These are phyloP conservation scores for Stagonosporopsis vannaccii DNA, from an alignment of 2,329 filamentous ascomycete species.

Conservation along the genomic window DNA sequence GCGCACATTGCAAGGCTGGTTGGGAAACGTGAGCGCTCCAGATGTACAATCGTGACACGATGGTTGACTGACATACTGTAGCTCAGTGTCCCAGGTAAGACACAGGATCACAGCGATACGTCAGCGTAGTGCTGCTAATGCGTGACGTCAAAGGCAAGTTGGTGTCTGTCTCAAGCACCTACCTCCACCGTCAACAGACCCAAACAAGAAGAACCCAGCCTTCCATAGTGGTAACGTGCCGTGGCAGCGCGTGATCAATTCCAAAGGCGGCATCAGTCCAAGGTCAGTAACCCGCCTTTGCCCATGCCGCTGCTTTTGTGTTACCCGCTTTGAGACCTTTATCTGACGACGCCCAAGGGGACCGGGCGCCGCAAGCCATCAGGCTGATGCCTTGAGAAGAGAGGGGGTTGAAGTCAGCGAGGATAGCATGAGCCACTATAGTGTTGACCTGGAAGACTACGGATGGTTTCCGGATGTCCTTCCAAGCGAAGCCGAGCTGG, in stretches of 20 bases:
- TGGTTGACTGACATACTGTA: slow-evolving; percentile 40
- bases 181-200: slow-evolving; percentile 57
- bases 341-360: slow-evolving; percentile 48
- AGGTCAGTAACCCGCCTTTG: slow-evolving; percentile 61
- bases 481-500: slow-evolving; percentile 54
- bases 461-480: slow-evolving; percentile 62
- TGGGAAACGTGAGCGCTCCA: slow-evolving; percentile 68
- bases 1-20: slow-evolving; percentile 78
- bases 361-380: slow-evolving; percentile 54
- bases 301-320: slow-evolving; percentile 14
- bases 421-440: slow-evolving; percentile 56
- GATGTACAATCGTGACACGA: slow-evolving; percentile 14
- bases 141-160: slow-evolving; percentile 70
- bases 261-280: slow-evolving; percentile 84
- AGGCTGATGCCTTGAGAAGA: slow-evolving; percentile 54
- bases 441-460: slow-evolving; percentile 54
- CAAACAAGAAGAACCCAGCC: slow-evolving; percentile 50
- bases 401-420: slow-evolving; percentile 58
- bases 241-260: slow-evolving; percentile 93
- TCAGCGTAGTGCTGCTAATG: slow-evolving; percentile 60
- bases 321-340: slow-evolving; percentile 11
- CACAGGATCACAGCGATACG: slow-evolving; percentile 18
- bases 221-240: slow-evolving; percentile 84
- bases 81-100: slow-evolving; percentile 58
- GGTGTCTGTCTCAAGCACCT: slow-evolving; percentile 91